Evolutionary conservation across 306 rosid genomes (phyloP).

Genomic region (Begonia fuchsioides): DNA sequence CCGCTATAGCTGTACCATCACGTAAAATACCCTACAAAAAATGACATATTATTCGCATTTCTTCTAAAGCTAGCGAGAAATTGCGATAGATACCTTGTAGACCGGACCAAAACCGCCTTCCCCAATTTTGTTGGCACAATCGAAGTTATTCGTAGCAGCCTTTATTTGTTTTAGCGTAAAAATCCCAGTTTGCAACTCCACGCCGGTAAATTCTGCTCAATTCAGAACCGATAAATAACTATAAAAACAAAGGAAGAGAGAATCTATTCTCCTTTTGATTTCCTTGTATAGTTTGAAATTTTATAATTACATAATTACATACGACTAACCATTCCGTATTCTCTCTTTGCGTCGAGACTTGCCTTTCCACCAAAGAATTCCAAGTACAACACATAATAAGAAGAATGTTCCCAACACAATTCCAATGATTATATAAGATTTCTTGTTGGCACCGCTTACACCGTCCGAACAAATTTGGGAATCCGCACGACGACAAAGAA

Average conservation of each 20-base stretch:
- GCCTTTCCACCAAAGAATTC: slow-evolving; percentile 45
- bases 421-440: slow-evolving; percentile 16
- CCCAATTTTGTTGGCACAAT: slow-evolving; percentile 42
- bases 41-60: background rate
- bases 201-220: slow-evolving; percentile 17
- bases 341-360: slow-evolving; percentile 14
- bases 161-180: slow-evolving; percentile 43
- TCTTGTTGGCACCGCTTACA: slow-evolving; percentile 16
- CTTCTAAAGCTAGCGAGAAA: background rate
- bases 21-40: slow-evolving; percentile 43
- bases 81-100: slow-evolving; percentile 28
- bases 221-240: slow-evolving; percentile 4
- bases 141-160: slow-evolving; percentile 41
- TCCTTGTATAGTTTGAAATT: background rate
- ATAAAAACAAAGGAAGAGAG: background rate
- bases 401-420: slow-evolving; percentile 25
- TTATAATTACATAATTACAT: background rate
- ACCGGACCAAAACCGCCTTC: slow-evolving; percentile 74
- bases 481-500: slow-evolving; percentile 13
- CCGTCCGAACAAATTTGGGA: slow-evolving; percentile 26
- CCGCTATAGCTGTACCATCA: slow-evolving; percentile 53
- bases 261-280: background rate
- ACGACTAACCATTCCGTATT: slow-evolving; percentile 4
- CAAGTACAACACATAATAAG: slow-evolving; percentile 20
- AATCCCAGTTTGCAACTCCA: slow-evolving; percentile 32